Conservation (phyloP, 306 rosid genomes). For the Cicer chorassanicum region DNA sequence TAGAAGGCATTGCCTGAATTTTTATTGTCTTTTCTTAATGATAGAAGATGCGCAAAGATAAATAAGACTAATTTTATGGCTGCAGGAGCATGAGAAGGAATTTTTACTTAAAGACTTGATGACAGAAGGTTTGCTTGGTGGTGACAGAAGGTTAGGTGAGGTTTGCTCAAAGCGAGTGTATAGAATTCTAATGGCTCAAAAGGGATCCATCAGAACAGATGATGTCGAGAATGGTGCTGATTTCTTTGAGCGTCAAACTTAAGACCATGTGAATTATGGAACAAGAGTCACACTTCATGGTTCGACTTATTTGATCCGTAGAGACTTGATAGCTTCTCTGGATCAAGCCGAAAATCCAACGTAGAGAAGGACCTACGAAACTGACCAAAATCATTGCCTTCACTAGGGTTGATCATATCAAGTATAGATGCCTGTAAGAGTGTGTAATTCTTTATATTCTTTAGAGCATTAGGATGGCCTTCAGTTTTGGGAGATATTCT, state of each 20-base stretch:
- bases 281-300: constrained; percentile 11
- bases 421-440: constrained; percentile 68
- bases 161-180: constrained; percentile 90
- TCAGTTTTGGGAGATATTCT: constrained; percentile 61
- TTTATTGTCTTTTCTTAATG: constrained; percentile 9
- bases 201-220: constrained; percentile 74
- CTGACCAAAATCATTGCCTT: constrained; percentile 52
- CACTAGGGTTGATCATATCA: constrained; percentile 59
- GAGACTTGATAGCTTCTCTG: constrained; percentile 45
- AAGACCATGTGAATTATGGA: neutral
- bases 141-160: constrained; percentile 84
- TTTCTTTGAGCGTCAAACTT: constrained; percentile 58
- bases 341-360: constrained; percentile 57
- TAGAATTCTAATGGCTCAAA: constrained; percentile 80
- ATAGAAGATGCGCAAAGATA: constrained; percentile 26
- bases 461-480: constrained; percentile 76
- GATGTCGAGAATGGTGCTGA: constrained; percentile 93
- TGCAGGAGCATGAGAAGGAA: constrained; percentile 84
- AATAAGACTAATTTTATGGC: constrained; percentile 34
- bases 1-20: neutral
- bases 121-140: constrained; percentile 72
- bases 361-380: constrained; percentile 62
- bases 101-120: constrained; percentile 81
- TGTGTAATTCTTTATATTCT: constrained; percentile 61
- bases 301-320: constrained; percentile 44